These are phyloP conservation scores for Saccharum officinarum DNA, from an alignment of 176 grass and related monocot genomes.

Conservation along the genomic window DNA sequence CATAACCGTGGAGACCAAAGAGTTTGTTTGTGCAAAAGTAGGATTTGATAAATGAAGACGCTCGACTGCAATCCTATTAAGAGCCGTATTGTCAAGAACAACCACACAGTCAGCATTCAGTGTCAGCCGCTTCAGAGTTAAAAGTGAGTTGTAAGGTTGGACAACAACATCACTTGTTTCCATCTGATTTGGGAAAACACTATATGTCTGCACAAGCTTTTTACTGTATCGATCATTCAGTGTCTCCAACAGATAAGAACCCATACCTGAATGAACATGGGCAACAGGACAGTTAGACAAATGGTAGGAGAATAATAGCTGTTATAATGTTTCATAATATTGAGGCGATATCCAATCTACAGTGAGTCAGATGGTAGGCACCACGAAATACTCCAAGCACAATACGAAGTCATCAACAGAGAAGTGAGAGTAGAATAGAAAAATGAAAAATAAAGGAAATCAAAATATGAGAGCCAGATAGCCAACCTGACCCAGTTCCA, in stretches of 20 bases:
- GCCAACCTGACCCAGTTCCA: slow-evolving; percentile 95
- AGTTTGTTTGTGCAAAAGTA: slow-evolving; percentile 97
- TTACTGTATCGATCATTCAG: slow-evolving; percentile 97
- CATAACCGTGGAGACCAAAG: slow-evolving; percentile 98
- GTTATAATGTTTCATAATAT: not conserved
- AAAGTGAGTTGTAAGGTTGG: slow-evolving; percentile 95
- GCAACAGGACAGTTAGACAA: slow-evolving; percentile 14
- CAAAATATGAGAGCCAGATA: not conserved
- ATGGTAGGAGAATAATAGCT: not conserved
- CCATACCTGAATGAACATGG: slow-evolving; percentile 76
- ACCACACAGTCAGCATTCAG: slow-evolving; percentile 96
- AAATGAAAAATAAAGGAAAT: slow-evolving; percentile 17
- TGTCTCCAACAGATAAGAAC: slow-evolving; percentile 95
- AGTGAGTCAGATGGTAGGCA: not conserved
- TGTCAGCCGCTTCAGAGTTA: slow-evolving; percentile 89
- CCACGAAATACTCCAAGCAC: not conserved
- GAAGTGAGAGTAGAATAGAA: not conserved
- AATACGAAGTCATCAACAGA: not conserved
- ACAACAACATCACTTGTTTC: slow-evolving; percentile 99
- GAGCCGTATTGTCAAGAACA: slow-evolving; percentile 97
- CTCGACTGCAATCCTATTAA: slow-evolving; percentile 98
- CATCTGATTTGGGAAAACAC: slow-evolving; percentile 98
- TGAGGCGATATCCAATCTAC: not conserved
- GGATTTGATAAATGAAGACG: slow-evolving; percentile 92
- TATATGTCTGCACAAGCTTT: slow-evolving; percentile 99